These are phyloP conservation scores for Grosmannia penicillata DNA, from an alignment of 2,329 filamentous ascomycete genomes.

Conservation along the genomic window DNA sequence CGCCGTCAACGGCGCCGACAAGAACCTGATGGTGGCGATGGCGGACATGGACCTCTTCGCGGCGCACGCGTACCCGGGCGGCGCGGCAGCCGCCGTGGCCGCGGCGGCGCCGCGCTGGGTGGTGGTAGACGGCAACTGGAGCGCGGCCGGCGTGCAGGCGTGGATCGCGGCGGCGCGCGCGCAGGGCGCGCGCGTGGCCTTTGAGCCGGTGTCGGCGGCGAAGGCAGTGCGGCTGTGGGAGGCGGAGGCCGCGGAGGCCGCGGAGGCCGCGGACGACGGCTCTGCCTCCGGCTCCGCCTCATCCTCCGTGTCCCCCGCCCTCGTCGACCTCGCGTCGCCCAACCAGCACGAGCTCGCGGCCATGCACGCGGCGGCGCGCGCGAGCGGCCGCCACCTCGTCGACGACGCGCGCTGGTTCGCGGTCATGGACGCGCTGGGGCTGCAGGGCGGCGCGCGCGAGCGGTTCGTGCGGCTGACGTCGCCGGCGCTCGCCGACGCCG, in stretches of 20 bases:
- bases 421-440: slow-evolving; percentile 64
- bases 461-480: slow-evolving; percentile 57
- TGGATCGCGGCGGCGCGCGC: slow-evolving; percentile 51
- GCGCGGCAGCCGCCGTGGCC: slow-evolving; percentile 46
- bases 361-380: slow-evolving; percentile 59
- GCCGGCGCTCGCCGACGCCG: slow-evolving; percentile 54
- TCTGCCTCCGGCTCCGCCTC: slow-evolving; percentile 30
- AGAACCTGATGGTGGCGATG: slow-evolving; percentile 82
- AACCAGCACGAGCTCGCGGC: slow-evolving; percentile 70
- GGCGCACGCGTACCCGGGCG: slow-evolving; percentile 28
- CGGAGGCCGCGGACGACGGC: too few species aligned
- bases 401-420: slow-evolving; percentile 60
- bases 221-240: slow-evolving; percentile 62
- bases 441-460: slow-evolving; percentile 45
- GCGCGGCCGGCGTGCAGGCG: slow-evolving; percentile 43
- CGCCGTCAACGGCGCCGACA: slow-evolving; percentile 70
- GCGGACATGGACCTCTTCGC: slow-evolving; percentile 84
- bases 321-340: slow-evolving; percentile 64
- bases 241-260: too few species aligned
- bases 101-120: slow-evolving; percentile 55
- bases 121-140: slow-evolving; percentile 82
- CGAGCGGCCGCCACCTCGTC: slow-evolving; percentile 42
- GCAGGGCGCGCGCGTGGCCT: slow-evolving; percentile 48
- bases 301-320: slow-evolving; percentile 23
- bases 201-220: slow-evolving; percentile 75